A percentile compares a stretch with the other conserved stretches of the same genome.
Conservation (phyloP, 2,329 filamentous ascomycete species). For the Colletotrichum liaoningense region DNA sequence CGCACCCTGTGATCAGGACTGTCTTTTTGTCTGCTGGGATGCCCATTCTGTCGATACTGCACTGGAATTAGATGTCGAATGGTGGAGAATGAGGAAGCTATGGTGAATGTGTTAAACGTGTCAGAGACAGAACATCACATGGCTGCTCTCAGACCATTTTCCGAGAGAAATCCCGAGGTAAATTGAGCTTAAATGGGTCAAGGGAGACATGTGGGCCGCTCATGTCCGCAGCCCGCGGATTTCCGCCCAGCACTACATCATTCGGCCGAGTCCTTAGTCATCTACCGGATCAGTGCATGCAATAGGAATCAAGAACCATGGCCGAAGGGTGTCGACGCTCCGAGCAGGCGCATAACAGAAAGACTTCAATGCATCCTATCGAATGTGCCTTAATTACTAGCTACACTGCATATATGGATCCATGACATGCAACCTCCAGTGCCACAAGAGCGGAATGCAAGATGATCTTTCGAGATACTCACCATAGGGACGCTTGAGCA, state of each 20-base stretch:
- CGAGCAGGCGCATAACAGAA: no score
- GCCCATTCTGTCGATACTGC: not conserved
- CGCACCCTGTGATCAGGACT: constrained; percentile 63
- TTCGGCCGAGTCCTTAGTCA: not conserved
- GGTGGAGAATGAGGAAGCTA: not conserved
- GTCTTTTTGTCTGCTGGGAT: constrained; percentile 47
- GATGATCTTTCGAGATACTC: not conserved
- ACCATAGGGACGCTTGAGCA: not conserved
- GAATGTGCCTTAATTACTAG: no score
- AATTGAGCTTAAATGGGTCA: not conserved
- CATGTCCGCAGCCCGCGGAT: constrained; percentile 1
- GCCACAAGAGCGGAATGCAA: not conserved
- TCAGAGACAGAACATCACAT: not conserved
- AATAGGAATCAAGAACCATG: no score
- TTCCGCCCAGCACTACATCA: not conserved
- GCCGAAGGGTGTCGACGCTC: no score
- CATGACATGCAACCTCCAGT: not conserved
- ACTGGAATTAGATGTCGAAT: not conserved
- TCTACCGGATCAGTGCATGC: not conserved
- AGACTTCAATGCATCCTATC: no score
- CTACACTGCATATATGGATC: no score
- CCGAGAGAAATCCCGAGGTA: constrained; percentile 7
- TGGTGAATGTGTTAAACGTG: not conserved
- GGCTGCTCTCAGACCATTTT: not conserved
- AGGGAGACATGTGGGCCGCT: constrained; percentile 15